A percentile compares a stretch with the other conserved stretches of the same genome.
phyloP scores from a whole-genome alignment of 805 yeast genomes.

The Saccharomycodes ludwigii region DNA sequence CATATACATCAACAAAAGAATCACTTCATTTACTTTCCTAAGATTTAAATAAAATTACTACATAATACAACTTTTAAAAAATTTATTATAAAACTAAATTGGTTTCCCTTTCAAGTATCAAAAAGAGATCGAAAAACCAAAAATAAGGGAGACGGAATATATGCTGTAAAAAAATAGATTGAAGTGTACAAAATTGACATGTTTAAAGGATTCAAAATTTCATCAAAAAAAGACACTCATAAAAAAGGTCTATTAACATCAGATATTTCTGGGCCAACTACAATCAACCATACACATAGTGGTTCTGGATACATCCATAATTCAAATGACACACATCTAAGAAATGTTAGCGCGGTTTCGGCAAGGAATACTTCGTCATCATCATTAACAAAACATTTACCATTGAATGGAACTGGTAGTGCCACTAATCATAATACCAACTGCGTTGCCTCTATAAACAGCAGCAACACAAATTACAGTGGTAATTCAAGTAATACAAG shows the following conservation, averaged over 20 bases:
- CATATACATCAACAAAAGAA: no score
- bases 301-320: no score
- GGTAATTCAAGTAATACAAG: constrained; percentile 1
- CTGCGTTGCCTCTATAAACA: neutral
- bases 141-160: no score
- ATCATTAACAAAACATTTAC: constrained; percentile 4
- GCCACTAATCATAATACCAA: constrained; percentile 14
- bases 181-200: no score
- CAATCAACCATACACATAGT: no score
- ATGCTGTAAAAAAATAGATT: no score
- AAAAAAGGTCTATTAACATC: constrained; percentile 22
- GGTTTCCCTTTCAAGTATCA: no score
- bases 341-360: constrained; percentile 18
- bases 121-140: no score
- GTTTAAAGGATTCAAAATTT: constrained; percentile 20
- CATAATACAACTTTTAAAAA: no score
- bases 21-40: no score
- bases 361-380: constrained; percentile 9
- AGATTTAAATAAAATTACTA: no score
- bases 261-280: constrained; percentile 25
- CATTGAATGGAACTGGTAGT: constrained; percentile 9
- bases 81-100: no score
- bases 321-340: constrained; percentile 13
- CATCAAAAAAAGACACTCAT: constrained; percentile 17
- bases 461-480: constrained; percentile 2